These are phyloP conservation scores for Penicillium brevicompactum DNA, from an alignment of 2,329 filamentous ascomycete genomes.

Conservation along the genomic window DNA sequence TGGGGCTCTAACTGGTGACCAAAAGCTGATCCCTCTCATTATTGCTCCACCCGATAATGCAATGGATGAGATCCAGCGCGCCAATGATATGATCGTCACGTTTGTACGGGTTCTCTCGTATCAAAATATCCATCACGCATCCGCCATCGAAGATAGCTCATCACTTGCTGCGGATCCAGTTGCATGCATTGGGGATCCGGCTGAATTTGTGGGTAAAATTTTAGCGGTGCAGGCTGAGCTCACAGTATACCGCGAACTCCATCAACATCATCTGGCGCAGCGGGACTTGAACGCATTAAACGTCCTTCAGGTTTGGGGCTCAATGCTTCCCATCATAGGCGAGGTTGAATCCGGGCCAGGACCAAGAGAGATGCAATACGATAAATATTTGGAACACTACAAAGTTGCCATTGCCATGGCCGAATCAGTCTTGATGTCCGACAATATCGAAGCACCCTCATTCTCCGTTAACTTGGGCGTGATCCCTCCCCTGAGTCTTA, in stretches of 20 bases:
- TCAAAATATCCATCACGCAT: conserved; percentile 2
- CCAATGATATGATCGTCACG: not conserved
- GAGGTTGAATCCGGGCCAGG: not conserved
- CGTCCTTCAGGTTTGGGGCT: conserved; percentile 13
- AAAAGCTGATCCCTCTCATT: not conserved
- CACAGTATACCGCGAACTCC: not conserved
- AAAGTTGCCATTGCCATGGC: conserved; percentile 1
- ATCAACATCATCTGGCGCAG: not conserved
- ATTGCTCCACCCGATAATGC: not conserved
- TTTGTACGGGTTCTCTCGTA: not conserved
- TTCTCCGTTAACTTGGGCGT: conserved; percentile 32
- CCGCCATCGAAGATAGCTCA: not conserved
- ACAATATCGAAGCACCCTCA: conserved; percentile 4
- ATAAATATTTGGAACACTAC: conserved; percentile 8
- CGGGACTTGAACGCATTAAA: conserved; percentile 1
- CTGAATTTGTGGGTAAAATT: not conserved
- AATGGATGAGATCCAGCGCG: not conserved
- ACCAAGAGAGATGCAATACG: conserved; percentile 10
- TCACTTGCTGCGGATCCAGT: not conserved
- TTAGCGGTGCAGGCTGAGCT: not conserved
- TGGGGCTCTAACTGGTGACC: not conserved
- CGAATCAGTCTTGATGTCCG: not conserved
- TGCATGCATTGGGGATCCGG: not conserved
- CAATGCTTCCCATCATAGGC: conserved; percentile 7
- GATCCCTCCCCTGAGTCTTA: conserved; percentile 37